Conservation (phyloP, 2,329 filamentous ascomycete species). For the Ceratocystis harringtonii region DNA sequence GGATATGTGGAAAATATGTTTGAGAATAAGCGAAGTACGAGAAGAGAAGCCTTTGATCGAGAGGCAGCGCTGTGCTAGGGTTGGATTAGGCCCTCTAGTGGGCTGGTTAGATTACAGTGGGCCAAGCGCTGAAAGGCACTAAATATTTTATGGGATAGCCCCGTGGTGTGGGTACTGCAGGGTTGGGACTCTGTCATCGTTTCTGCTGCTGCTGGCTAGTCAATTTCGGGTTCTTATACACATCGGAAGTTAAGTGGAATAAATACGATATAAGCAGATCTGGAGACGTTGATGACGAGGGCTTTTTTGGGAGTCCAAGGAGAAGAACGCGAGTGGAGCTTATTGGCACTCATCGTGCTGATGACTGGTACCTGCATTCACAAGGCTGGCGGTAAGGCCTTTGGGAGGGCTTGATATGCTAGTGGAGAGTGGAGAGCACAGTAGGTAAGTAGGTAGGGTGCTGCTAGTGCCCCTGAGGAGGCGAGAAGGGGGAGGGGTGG, state of each 20-base stretch:
- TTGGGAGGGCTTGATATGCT: background rate
- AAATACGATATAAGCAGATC: background rate
- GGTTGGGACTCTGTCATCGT: no score
- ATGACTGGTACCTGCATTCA: slow-evolving; percentile 7
- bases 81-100: background rate
- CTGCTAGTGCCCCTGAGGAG: background rate
- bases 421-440: background rate
- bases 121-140: background rate
- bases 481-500: background rate
- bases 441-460: background rate
- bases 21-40: background rate
- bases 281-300: background rate
- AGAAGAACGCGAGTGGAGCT: background rate
- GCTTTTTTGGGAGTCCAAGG: no score
- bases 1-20: background rate
- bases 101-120: background rate
- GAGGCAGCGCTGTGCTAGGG: background rate
- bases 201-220: background rate
- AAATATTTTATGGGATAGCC: background rate
- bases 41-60: background rate
- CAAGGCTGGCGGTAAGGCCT: background rate
- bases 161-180: no score
- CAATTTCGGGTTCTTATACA: background rate
- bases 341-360: background rate
- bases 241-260: background rate